These are phyloP conservation scores for Trifolium fragiferum DNA, from an alignment of 306 rosid genomes.

Conservation along the genomic window DNA sequence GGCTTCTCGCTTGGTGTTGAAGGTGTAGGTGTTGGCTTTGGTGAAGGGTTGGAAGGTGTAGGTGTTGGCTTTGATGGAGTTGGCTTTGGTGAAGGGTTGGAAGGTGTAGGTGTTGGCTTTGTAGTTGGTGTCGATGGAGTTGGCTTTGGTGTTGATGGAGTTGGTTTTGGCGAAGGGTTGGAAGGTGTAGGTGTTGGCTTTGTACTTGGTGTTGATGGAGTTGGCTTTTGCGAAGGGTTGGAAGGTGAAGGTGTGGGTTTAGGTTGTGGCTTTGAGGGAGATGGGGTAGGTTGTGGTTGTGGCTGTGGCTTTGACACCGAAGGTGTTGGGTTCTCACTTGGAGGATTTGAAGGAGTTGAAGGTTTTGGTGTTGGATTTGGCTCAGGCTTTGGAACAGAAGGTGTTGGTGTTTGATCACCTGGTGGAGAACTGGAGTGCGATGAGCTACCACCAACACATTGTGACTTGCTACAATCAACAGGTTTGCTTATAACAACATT, in stretches of 20 bases:
- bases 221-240: neutral
- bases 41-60: neutral
- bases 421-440: neutral
- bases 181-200: neutral
- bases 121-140: neutral
- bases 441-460: conserved; percentile 40
- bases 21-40: conserved; percentile 1
- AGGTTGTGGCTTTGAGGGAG: neutral
- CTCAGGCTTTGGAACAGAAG: neutral
- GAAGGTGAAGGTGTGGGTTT: neutral
- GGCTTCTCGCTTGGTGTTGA: neutral
- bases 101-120: neutral
- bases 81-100: conserved; percentile 10
- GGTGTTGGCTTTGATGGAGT: too few relatives aligned
- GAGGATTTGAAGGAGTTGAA: conserved; percentile 2
- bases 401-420: conserved; percentile 21
- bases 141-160: neutral
- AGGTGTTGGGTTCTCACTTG: conserved; percentile 14
- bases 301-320: neutral
- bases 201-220: neutral
- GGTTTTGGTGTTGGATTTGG: conserved; percentile 9
- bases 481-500: conserved; percentile 56
- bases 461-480: conserved; percentile 67
- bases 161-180: conserved; percentile 6
- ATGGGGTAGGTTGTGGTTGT: neutral